Base-by-base conservation (phyloP, 257 asterid genomes). In the Parsonsia alboflavescens region DNA sequence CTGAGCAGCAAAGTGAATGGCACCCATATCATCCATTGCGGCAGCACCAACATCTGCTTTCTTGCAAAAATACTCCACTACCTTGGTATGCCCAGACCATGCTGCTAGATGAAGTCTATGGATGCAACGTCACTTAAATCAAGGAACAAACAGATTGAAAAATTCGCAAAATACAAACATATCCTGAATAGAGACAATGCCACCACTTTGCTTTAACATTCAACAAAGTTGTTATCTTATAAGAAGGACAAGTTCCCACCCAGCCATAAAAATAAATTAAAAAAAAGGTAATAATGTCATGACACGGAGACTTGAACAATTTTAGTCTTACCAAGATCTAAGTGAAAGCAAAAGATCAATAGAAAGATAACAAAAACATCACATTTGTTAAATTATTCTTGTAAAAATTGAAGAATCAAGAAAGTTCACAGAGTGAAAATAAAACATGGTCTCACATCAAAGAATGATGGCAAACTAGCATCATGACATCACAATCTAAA, bases 1-100 rank as follows among this genome's bases (percentile, higher is more conserved):
- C 76, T 95, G 99, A 39, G 98, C 92, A 12, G 98, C 97, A 76
- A 95, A 95, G 85, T 95, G 98, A 78, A 95, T 84, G 17, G 99
- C 98, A 48, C 96, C 98, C 97, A 92, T 95, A 82, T 92, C 96
- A 64, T 95, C 99, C 97, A 95, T 88, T 73, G 99, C 99, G 12
- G 99, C 96, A 80, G 98, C 99, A 49, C 97, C 85, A n/a, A 80
- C 86, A 64, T 95, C 98, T 0, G 98, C 97, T 79, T 89, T 95
- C 80, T 95, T 92, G 82, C 90, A 82, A 64, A 95, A 96, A 81
- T 82, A 95, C 57, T 79, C 86, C 68, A 88, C 91, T 12, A 95
- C 84, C 73, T 90, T 90, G 21, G 91, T 59, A 72, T 95, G 96
- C 49, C 99, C 98, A 7, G 98, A 79, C 98, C 97, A 95, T 57